Base-by-base conservation (phyloP, 495 filamentous ascomycete genomes). In the Hypoxylon subgilvum region DNA sequence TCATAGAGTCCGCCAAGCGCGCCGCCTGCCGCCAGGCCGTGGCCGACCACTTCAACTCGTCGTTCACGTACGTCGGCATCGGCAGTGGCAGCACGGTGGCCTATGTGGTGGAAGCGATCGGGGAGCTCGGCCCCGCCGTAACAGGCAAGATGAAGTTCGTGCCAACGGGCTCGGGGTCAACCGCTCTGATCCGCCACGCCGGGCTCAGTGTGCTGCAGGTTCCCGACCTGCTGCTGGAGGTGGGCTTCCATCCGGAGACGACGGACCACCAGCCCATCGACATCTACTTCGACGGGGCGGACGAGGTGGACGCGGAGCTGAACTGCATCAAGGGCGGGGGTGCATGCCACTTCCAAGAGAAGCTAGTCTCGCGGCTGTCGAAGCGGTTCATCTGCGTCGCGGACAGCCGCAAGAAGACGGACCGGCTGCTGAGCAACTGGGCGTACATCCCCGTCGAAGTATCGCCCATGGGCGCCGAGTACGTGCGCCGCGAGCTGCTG, bases 311-410 rank as follows among this genome's bases (percentile, higher is more conserved):
- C 71, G 89, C 90, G 17, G 89, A 92, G 31, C 73, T 98, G 45
- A 98, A 97, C 74, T 90, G 91, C 68, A 96, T 98, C 75, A 98
- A 98, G 77, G 94, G 94, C 38, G 94, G 94, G 12, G 94, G 94
- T 36, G 94, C 92, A 21, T 98, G 95, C 73, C 75, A 97, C 53
- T 97, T 96, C 80, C 95, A 97, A 75, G 94, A 98, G 79, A 98
- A 98, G 77, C 78, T 98, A 17, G 93, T 98, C 10, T 92, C 92
- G 2, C 83, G 88, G 25, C 82, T 85, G 49, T 88, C 92, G 1
- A 87, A 84, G 76, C 88, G 92, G 64, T 97, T 98, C 68, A 84
- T 98, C 48, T 94, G 90, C 67, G 95, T 97, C 47, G 94, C 95
- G 25, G 91, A 97, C 74, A 90, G 88, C 60, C 84, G 94, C 56